Conservation (phyloP, 768 basidiomycete species). For the Boletus rubescentipes region DNA sequence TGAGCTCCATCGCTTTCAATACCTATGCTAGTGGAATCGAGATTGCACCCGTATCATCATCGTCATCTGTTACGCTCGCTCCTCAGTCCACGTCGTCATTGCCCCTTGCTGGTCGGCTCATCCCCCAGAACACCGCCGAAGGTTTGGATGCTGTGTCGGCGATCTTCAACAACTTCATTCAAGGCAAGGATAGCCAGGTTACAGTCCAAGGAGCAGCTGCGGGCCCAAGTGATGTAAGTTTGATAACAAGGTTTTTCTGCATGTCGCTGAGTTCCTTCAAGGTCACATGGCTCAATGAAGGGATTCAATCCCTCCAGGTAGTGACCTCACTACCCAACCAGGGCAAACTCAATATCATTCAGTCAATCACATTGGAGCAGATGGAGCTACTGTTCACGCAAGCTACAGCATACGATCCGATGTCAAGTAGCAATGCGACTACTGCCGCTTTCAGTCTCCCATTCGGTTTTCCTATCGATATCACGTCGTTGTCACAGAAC, state of each 20-base stretch:
- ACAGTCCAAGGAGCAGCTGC: constrained; percentile 59
- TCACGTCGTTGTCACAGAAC: constrained; percentile 58
- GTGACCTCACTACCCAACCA: constrained; percentile 61
- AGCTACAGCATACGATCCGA: constrained; percentile 55
- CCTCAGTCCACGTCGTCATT: constrained; percentile 54
- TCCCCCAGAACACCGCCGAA: constrained; percentile 53
- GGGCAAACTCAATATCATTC: constrained; percentile 61
- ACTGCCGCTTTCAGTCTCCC: constrained; percentile 66
- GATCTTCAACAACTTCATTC: constrained; percentile 72
- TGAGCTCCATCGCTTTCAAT: constrained; percentile 61
- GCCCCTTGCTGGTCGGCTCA: constrained; percentile 58
- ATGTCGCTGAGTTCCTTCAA: constrained; percentile 23
- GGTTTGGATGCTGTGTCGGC: constrained; percentile 59
- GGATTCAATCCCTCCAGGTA: constrained; percentile 61
- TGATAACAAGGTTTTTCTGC: not conserved
- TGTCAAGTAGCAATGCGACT: constrained; percentile 57
- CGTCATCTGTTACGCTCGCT: constrained; percentile 49
- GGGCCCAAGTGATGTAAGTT: constrained; percentile 52
- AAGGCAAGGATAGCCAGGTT: constrained; percentile 61
- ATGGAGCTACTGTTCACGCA: constrained; percentile 58
- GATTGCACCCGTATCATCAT: constrained; percentile 58
- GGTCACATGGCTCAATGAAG: constrained; percentile 74
- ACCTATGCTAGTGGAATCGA: constrained; percentile 51
- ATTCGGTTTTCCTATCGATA: constrained; percentile 69
- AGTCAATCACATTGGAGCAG: constrained; percentile 59